Evolutionary conservation across 2,329 filamentous ascomycete genomes (phyloP), one percentile per base, ranked within the genome.

Genomic region (Lachnellula arida): DNA sequence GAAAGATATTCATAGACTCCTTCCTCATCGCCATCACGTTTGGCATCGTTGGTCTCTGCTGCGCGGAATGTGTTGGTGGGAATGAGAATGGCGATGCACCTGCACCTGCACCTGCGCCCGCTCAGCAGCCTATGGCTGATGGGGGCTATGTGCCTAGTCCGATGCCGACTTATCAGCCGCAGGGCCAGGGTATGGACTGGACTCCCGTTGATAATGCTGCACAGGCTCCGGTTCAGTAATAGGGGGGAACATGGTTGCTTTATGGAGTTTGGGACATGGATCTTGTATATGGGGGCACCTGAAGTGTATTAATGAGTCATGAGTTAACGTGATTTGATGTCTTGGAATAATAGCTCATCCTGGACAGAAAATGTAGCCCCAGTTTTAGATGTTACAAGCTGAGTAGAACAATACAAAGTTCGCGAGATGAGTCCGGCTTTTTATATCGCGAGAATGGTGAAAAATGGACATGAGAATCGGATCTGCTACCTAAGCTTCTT

Each of bases 21-120:
- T 35, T 49, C 47, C 47, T 49, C 47, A 49, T 49, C 47, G 47
- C 47, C 32, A 19, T 49, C 19, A 49, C 47, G 4, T 12, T 49
- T 12, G 47, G 47, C 35, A 17, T 49, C 19, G 32, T 39, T 34
- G 19, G n/a, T 23, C 17, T 35, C 14, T 37, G 32, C 5, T 49
- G 47, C 28, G 32, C 47, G 12, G 47, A 39, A 19, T 35, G 11
- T 37, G 32, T 17, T 49, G 47, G 28, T 39, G 34, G 32, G 14
- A 15, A 17, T 37, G 19, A 35, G 19, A 39, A 35, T 37, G 47
- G 47, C 5, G 19, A 14, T 37, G n/a, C 28, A 19, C 15, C 17
- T 39, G 47, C 28, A 19, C 15, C 17, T 39, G 47, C 19, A 19
- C 19, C 19, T 19, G 19, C 28, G 6, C 6, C n/a, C 22, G 47